Conservation (phyloP, 179 eudicot genomes). For the Silene noctiflora region DNA sequence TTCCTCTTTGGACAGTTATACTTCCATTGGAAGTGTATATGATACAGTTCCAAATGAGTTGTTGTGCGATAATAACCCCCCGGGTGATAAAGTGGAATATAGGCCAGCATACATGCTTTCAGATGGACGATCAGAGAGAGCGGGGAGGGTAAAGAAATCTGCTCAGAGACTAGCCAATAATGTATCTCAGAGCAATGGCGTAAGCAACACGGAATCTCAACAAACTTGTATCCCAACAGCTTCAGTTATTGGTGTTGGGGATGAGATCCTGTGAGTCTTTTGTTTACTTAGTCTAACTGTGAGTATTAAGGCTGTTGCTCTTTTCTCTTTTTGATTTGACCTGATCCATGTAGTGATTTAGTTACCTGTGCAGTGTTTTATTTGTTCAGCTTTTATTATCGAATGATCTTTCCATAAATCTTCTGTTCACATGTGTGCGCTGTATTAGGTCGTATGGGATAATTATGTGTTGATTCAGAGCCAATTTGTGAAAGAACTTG, state of each 20-base stretch:
- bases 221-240: slow-evolving; percentile 57
- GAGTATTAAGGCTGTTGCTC: not conserved
- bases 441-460: not conserved
- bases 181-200: slow-evolving; percentile 52
- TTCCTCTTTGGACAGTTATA: slow-evolving; percentile 50
- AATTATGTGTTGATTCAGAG: not conserved
- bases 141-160: slow-evolving; percentile 75
- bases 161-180: slow-evolving; percentile 29
- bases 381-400: not conserved
- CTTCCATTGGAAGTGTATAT: slow-evolving; percentile 90
- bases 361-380: not conserved
- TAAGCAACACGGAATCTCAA: slow-evolving; percentile 31
- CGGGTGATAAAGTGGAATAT: slow-evolving; percentile 47
- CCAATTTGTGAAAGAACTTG: not conserved
- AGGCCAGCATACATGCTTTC: slow-evolving; percentile 83
- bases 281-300: slow-evolving; percentile 18
- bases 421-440: not conserved
- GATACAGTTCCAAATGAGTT: slow-evolving; percentile 88
- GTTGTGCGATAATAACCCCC: slow-evolving; percentile 41
- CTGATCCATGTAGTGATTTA: not conserved
- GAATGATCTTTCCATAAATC: slow-evolving; percentile 1
- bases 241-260: slow-evolving; percentile 83
- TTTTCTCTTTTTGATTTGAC: not conserved
- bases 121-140: slow-evolving; percentile 96
- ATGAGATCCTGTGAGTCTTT: slow-evolving; percentile 76